Conservation (phyloP, 805 yeast genomes). For the Yamadazyma philogaea region DNA sequence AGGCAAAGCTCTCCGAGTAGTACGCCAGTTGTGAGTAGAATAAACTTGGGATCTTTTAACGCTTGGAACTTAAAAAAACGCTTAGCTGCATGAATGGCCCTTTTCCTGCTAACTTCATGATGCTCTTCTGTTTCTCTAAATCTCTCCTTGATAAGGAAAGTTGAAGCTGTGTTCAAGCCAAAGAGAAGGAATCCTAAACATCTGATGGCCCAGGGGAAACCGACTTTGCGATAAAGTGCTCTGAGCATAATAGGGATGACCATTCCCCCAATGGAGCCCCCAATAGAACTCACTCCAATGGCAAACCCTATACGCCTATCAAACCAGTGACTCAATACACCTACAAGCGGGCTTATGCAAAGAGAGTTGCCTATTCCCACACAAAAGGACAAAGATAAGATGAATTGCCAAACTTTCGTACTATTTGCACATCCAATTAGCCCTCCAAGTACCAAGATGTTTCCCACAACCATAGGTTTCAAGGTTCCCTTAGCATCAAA, state of each 20-base stretch:
- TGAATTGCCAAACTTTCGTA: conserved; percentile 53
- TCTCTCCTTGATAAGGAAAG: conserved; percentile 28
- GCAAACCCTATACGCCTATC: conserved; percentile 45
- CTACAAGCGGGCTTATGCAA: conserved; percentile 57
- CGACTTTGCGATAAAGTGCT: conserved; percentile 43
- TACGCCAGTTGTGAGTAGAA: conserved; percentile 37
- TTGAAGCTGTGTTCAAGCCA: conserved; percentile 23
- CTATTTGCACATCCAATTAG: conserved; percentile 55
- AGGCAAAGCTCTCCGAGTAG: conserved; percentile 50
- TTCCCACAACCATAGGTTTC: conserved; percentile 44
- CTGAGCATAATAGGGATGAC: conserved; percentile 54
- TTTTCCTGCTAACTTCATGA: neutral
- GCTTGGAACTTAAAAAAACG: conserved; percentile 16
- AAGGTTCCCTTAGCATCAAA: conserved; percentile 63
- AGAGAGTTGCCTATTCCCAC: conserved; percentile 60
- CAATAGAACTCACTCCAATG: conserved; percentile 60
- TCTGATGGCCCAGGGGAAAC: conserved; percentile 60
- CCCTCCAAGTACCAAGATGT: conserved; percentile 43
- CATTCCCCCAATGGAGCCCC: conserved; percentile 67
- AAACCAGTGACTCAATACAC: conserved; percentile 69
- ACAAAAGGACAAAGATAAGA: conserved; percentile 43
- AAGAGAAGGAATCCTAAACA: conserved; percentile 38
- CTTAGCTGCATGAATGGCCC: conserved; percentile 1
- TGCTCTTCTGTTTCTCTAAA: conserved; percentile 6
- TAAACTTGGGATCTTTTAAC: conserved; percentile 36